Evolutionary conservation across 2,329 filamentous ascomycete genomes (phyloP).

Genomic region (Verticillium alfalfae): DNA sequence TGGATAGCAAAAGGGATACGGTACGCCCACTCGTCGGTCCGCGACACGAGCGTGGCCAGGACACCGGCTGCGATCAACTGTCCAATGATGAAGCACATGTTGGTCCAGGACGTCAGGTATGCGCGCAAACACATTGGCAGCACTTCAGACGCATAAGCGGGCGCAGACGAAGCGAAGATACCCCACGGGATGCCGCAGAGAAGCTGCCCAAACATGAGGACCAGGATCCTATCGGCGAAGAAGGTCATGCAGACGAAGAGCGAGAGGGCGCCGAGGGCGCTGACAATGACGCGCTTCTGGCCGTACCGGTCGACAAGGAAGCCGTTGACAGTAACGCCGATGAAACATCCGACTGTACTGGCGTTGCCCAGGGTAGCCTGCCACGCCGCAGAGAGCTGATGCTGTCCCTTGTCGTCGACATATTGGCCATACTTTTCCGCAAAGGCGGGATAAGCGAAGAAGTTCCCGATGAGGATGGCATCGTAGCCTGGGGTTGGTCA

Average conservation of each 20-base stretch:
- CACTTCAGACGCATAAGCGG: conserved; percentile 35
- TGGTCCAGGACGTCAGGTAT: conserved; percentile 32
- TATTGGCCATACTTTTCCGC: conserved; percentile 19
- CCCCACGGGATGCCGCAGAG: conserved; percentile 34
- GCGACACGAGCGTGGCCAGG: conserved; percentile 25
- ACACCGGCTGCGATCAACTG: conserved; percentile 34
- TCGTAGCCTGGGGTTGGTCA: conserved; percentile 5
- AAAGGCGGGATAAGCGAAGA: conserved; percentile 22
- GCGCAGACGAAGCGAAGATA: conserved; percentile 30
- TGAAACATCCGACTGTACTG: conserved; percentile 35
- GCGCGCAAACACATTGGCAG: conserved; percentile 23
- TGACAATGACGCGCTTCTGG: conserved; percentile 33
- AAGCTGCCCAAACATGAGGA: conserved; percentile 31
- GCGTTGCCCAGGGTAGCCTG: conserved; percentile 37
- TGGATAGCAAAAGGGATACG: conserved; percentile 37
- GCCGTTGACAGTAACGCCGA: conserved; percentile 37
- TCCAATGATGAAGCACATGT: conserved; percentile 36
- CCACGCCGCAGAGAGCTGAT: conserved; percentile 37
- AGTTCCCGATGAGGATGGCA: conserved; percentile 13
- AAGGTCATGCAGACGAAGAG: conserved; percentile 35
- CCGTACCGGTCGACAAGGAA: conserved; percentile 31
- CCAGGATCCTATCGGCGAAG: conserved; percentile 27
- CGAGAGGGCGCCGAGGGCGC: conserved; percentile 23
- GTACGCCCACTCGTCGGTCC: conserved; percentile 31
- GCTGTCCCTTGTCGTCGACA: conserved; percentile 14